phyloP scores from a whole-genome alignment of 1,139 yeast genomes.

The Meyerozyma guilliermondii region DNA sequence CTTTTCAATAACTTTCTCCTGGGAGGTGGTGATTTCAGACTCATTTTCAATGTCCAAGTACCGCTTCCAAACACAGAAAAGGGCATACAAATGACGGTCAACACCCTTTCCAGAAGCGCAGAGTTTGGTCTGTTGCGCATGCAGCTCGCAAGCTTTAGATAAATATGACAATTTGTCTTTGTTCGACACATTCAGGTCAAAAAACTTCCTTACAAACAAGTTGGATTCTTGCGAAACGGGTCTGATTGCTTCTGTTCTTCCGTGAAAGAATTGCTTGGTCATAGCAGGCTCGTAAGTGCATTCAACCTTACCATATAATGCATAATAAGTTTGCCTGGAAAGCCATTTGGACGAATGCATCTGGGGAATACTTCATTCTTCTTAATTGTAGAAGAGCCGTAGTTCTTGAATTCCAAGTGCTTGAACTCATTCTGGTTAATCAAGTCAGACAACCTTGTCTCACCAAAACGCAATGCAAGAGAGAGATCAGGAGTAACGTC shows the following conservation, averaged over 20 bases:
- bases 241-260: constrained; percentile 88
- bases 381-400: constrained; percentile 76
- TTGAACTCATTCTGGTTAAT: constrained; percentile 88
- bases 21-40: background rate
- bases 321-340: constrained; percentile 91
- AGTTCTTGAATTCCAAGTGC: constrained; percentile 68
- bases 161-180: constrained; percentile 57
- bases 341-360: constrained; percentile 92
- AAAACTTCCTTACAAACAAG: constrained; percentile 77
- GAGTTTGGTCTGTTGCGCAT: constrained; percentile 60
- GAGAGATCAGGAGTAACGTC: constrained; percentile 71
- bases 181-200: constrained; percentile 60
- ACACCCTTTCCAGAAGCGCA: constrained; percentile 80
- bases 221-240: constrained; percentile 79
- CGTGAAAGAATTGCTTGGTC: constrained; percentile 85
- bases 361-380: constrained; percentile 87
- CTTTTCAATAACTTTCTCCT: constrained; percentile 2
- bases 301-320: constrained; percentile 87
- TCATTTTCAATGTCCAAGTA: constrained; percentile 39
- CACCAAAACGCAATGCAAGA: constrained; percentile 82
- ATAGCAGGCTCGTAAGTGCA: constrained; percentile 95
- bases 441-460: constrained; percentile 80
- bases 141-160: constrained; percentile 65
- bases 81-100: constrained; percentile 84
- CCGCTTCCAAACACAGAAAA: constrained; percentile 85